Evolutionary conservation across 768 basidiomycete species (phyloP), one percentile per base, ranked within the genome.

Genomic region (Cystobasidium tubakii): DNA sequence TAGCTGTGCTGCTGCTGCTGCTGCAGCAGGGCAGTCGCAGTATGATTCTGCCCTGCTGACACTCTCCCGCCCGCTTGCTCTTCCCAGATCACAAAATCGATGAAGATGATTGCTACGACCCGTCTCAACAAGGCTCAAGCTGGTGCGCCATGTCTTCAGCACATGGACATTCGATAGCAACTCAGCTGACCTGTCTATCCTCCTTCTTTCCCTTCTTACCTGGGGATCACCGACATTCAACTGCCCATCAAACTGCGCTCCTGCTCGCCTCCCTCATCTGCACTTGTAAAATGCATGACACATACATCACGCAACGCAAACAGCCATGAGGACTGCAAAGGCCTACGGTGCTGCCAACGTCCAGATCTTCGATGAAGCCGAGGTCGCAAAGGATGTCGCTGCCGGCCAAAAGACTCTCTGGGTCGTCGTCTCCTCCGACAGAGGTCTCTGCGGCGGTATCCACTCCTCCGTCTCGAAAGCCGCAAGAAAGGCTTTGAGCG

Each of bases 31-130:
- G n/a, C n/a, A n/a, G n/a, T n/a, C n/a, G n/a, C n/a, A n/a, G n/a
- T n/a, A n/a, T n/a, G n/a, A 46, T 55, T 12, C 53, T 50, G 15
- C 39, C 67, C 36, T 25, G 29, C 67, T 65, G 73, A 50, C 57
- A 27, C 73, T 54, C 33, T 75, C 23, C 44, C 39, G 29, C 39
- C 19, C 69, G 29, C n/a, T n/a, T 36, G 50, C 60, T 60, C 71
- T 12, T 53, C n/a, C 33, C 98, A 98, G 90, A 97, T 99, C 85
- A 97, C 95, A 75, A 95, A 96, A 86, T 94, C 92, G 76, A 76
- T 96, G 92, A 95, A 96, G 86, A 94, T 99, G 87, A 95, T 97
- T 85, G 95, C 94, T 73, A 97, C 95, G 64, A 95, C 94, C 66
- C 93, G 94, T 82, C 88, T 99, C 42, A 87, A 88, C 79, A 93